phyloP scores from a whole-genome alignment of 148 eudicot species.

The Rhododendron molle region DNA sequence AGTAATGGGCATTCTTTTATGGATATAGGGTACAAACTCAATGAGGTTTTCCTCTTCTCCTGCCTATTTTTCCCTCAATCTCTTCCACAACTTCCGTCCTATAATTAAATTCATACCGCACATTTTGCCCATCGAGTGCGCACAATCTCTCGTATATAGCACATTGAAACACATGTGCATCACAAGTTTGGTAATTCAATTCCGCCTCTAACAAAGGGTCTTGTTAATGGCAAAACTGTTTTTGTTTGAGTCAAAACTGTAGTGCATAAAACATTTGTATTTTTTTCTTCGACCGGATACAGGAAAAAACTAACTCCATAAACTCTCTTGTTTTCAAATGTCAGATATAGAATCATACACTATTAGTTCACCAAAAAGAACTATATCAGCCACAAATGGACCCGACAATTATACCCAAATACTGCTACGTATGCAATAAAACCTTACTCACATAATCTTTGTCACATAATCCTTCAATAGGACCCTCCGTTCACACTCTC shows the following conservation, averaged over 20 bases:
- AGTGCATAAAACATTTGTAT: too few species aligned
- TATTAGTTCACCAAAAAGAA: neutral
- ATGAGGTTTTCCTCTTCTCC: neutral
- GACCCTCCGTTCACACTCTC: neutral
- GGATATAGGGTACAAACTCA: neutral
- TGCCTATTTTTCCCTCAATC: neutral
- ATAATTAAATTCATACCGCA: neutral
- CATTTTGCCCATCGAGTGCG: neutral
- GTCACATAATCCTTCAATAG: too few species aligned
- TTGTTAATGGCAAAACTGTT: too few species aligned
- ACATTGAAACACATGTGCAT: neutral
- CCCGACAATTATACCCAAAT: neutral
- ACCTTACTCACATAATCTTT: too few species aligned
- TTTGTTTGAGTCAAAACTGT: too few species aligned
- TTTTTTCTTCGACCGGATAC: neutral
- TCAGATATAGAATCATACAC: neutral
- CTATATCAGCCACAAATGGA: too few species aligned
- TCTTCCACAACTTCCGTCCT: neutral
- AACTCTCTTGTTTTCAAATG: neutral
- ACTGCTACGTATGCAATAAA: neutral
- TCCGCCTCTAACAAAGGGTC: neutral
- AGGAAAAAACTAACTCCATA: neutral
- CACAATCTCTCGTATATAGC: neutral
- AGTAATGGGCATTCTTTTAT: neutral
- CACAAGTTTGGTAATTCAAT: neutral